phyloP scores from a whole-genome alignment of 2,329 filamentous ascomycete genomes.

The Fulvia fulva region DNA sequence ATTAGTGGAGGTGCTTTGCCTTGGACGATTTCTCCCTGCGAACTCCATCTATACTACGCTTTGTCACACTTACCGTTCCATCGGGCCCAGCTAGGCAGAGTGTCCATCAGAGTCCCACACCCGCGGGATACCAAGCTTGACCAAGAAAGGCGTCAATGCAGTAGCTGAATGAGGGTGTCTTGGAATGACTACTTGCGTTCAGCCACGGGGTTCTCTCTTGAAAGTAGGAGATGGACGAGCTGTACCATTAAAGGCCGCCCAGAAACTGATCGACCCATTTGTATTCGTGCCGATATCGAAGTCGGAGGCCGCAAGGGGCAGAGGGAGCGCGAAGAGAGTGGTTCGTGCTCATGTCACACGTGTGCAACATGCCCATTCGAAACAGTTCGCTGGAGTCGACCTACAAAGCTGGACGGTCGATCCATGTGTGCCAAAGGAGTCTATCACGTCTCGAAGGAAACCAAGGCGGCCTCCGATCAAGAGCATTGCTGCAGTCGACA shows the following conservation, averaged over 20 bases:
- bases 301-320: conserved; percentile 16
- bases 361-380: conserved; percentile 19
- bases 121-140: background rate
- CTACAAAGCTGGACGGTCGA: conserved; percentile 20
- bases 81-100: background rate
- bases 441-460: background rate
- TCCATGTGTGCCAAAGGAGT: conserved; percentile 14
- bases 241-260: background rate
- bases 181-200: too few relatives aligned
- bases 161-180: too few relatives aligned
- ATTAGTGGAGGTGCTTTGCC: background rate
- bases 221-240: background rate
- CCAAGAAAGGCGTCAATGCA: background rate
- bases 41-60: background rate
- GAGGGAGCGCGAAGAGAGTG: conserved; percentile 17
- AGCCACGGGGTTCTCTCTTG: background rate
- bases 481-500: background rate
- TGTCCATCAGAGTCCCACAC: background rate
- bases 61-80: background rate
- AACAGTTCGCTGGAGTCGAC: conserved; percentile 9
- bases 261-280: conserved; percentile 11
- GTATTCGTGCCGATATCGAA: conserved; percentile 19
- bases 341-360: conserved; percentile 21
- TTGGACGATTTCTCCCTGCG: background rate
- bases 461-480: background rate